Evolutionary conservation across 805 yeast species (phyloP).

Genomic region (Starmerella powellii): DNA sequence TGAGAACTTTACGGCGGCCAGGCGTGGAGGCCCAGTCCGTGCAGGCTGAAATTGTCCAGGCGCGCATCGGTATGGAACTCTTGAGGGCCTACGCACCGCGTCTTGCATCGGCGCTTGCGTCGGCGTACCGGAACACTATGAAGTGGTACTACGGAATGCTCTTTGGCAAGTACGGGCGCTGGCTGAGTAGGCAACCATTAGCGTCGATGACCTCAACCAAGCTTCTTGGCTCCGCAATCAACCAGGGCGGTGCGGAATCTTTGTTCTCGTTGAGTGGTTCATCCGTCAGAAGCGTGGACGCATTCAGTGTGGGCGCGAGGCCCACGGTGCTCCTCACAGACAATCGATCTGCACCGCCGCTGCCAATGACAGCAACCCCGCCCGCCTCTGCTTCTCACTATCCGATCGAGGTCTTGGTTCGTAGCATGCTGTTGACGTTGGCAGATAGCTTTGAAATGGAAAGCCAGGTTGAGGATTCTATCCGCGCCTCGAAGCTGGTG

Average conservation of each 20-base stretch:
- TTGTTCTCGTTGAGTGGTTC: constrained; percentile 3
- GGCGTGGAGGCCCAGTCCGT: constrained; percentile 60
- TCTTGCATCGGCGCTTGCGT: constrained; percentile 58
- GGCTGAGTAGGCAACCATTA: constrained; percentile 21
- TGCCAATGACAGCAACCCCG: constrained; percentile 15
- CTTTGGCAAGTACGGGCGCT: constrained; percentile 37
- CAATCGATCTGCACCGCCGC: constrained; percentile 6
- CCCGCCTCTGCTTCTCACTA: constrained; percentile 9
- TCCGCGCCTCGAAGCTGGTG: neutral
- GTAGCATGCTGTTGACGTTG: constrained; percentile 16
- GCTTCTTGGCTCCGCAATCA: constrained; percentile 11
- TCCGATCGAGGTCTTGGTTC: constrained; percentile 17
- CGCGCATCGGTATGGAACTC: constrained; percentile 51
- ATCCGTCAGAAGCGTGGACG: constrained; percentile 9
- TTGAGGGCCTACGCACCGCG: constrained; percentile 43
- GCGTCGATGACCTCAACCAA: constrained; percentile 2
- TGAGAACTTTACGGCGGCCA: constrained; percentile 55
- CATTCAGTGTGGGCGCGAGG: constrained; percentile 21
- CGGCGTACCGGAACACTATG: constrained; percentile 81
- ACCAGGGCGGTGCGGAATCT: neutral
- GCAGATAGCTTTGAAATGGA: constrained; percentile 17
- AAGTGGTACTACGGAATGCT: constrained; percentile 79
- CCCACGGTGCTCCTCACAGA: constrained; percentile 16
- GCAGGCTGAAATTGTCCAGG: constrained; percentile 52
- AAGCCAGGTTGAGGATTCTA: constrained; percentile 1